Evolutionary conservation across 1,284 basidiomycete genomes (phyloP).

Genomic region (Bjerkandera adusta): DNA sequence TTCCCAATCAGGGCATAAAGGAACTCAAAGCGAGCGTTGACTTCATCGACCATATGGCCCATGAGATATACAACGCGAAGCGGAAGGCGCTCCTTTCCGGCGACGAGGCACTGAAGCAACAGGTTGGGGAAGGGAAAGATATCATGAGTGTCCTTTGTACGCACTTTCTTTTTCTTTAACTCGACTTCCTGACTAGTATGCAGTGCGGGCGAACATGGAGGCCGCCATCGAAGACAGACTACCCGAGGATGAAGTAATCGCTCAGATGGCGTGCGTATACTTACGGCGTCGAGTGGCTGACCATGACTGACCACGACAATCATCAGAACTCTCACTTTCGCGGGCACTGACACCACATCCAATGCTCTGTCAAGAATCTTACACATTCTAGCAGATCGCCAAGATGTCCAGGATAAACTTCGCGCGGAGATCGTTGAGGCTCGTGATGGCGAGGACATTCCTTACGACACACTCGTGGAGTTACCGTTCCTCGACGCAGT

Average conservation of each 20-base stretch:
- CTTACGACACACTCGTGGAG: conserved; percentile 14
- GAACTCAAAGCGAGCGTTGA: conserved; percentile 32
- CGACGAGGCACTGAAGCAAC: conserved; percentile 21
- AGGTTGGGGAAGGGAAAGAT: conserved; percentile 41
- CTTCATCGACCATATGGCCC: conserved; percentile 33
- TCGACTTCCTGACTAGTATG: background rate
- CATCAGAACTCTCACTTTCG: conserved; percentile 12
- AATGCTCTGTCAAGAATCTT: conserved; percentile 12
- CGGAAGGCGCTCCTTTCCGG: conserved; percentile 22
- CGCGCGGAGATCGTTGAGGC: conserved; percentile 14
- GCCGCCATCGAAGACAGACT: conserved; percentile 14
- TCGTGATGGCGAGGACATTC: conserved; percentile 11
- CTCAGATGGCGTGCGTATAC: conserved; percentile 15
- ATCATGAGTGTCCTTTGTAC: conserved; percentile 42
- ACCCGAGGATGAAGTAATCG: conserved; percentile 17
- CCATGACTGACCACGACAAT: background rate
- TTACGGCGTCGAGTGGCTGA: background rate
- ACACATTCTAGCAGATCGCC: conserved; percentile 11
- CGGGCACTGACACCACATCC: conserved; percentile 18
- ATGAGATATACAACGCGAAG: conserved; percentile 35
- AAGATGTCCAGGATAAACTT: conserved; percentile 16
- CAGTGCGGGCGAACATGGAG: conserved; percentile 13
- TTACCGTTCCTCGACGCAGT: conserved; percentile 20
- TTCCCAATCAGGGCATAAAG: conserved; percentile 32
- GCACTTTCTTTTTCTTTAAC: too few species aligned